Base-by-base conservation (phyloP, 495 filamentous ascomycete genomes). In the Penicillium egyptiacum region DNA sequence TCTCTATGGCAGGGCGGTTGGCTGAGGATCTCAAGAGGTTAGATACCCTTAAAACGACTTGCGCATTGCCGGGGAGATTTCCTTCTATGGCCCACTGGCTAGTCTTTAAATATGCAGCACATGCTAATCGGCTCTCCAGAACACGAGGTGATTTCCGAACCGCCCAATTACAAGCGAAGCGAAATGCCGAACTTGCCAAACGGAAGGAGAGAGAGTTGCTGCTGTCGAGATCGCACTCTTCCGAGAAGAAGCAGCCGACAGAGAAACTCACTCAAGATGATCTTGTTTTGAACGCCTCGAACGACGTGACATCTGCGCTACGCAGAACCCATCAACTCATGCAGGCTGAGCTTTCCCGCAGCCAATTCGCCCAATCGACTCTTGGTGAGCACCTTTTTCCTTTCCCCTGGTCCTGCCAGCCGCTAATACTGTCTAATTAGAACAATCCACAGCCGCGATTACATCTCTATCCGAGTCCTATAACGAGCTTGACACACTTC, bases 331-430 rank as follows among this genome's bases (percentile, higher is more conserved):
- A 98, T 68, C 80, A 87, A 23, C 77, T 95, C 55, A 89, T 98
- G 80, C 83, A 89, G 40, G 74, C 83, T 0, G 91, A 96, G 75
- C 81, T 99, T 5, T 83, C 86, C 47, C 83, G 88, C 31, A 92
- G 89, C 33, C 87, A 86, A 59, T 98, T 97, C 66, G 92, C 94
- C 6, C 83, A 91, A 39, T 87, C 95, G 54, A 95, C 92, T 2
- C 80, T 98, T 49, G 73, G 80, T 82, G 57, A 42, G 71, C 67
- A 25, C 6, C 16, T 17, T 3, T 39, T 2, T 9, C 35, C 3
- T 14, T 26, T 10, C 26, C 17, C 22, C 10, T 25, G 10, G 7
- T 42, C 14, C 17, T 17, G 20, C 10, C 14, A 50, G 11, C 46
- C 19, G 39, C 60, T 72, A 47, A 67, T 26, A 23, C 42, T 20